phyloP scores from a whole-genome alignment of 169 alveolate genomes.

The Perkinsus marinus region DNA sequence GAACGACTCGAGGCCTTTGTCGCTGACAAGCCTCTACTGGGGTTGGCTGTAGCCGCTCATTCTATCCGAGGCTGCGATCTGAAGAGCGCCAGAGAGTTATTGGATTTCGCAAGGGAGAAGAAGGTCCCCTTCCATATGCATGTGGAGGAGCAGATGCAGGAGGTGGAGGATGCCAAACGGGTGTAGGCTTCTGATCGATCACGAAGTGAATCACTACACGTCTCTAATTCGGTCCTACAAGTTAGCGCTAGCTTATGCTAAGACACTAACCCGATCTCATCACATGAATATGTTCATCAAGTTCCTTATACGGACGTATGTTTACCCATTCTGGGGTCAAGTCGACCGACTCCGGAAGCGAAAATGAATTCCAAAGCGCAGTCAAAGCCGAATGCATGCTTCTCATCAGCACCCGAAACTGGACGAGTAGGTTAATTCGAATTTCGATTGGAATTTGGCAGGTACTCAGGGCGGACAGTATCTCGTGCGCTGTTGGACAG shows the following conservation, averaged over 20 bases:
- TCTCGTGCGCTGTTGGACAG: not conserved
- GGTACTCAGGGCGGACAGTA: not conserved
- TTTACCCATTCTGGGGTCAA: too few species aligned
- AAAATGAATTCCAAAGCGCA: too few species aligned
- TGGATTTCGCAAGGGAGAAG: not conserved
- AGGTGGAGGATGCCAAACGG: not conserved
- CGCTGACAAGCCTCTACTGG: not conserved
- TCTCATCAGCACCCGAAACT: too few species aligned
- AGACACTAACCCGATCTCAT: too few species aligned
- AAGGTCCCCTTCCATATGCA: not conserved
- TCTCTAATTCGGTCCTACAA: too few species aligned
- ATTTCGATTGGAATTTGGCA: not conserved
- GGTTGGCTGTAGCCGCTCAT: not conserved
- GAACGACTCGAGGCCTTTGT: not conserved
- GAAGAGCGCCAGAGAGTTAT: not conserved
- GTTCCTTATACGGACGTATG: too few species aligned
- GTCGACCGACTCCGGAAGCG: too few species aligned
- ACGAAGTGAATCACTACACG: too few species aligned
- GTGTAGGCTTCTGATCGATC: not conserved
- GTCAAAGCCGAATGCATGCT: too few species aligned
- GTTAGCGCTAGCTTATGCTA: too few species aligned
- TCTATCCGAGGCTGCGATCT: not conserved
- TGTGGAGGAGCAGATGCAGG: not conserved
- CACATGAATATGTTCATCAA: too few species aligned
- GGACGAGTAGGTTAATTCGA: not conserved